These are phyloP conservation scores for Irpex rosettiformis DNA, from an alignment of 1,284 basidiomycete species.

Conservation along the genomic window DNA sequence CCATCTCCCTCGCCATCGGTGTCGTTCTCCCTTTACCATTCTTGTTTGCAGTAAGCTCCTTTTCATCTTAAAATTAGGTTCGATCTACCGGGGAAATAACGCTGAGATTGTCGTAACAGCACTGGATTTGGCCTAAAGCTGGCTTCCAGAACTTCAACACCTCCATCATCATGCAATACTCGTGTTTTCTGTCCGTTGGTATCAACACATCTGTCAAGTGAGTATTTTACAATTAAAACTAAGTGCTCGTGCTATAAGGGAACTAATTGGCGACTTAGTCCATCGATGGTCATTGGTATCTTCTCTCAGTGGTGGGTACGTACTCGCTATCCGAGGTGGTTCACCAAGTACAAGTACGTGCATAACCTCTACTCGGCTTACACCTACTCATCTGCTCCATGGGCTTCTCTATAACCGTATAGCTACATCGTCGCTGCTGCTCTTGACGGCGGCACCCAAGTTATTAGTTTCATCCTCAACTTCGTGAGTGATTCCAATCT, in stretches of 20 bases:
- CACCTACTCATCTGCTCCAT: background rate
- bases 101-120: no score
- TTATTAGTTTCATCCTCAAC: slow-evolving; percentile 32
- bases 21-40: slow-evolving; percentile 51
- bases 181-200: slow-evolving; percentile 18
- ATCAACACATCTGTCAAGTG: slow-evolving; percentile 49
- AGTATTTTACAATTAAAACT: slow-evolving; percentile 8
- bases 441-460: slow-evolving; percentile 30
- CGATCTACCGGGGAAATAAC: no score
- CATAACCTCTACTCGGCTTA: background rate
- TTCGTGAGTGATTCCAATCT: slow-evolving; percentile 19
- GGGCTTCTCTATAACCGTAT: background rate
- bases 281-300: slow-evolving; percentile 45
- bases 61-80: no score
- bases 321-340: slow-evolving; percentile 42
- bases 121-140: slow-evolving; percentile 44
- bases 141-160: slow-evolving; percentile 46
- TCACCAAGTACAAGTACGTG: slow-evolving; percentile 60
- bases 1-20: slow-evolving; percentile 50
- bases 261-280: slow-evolving; percentile 15
- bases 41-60: slow-evolving; percentile 29
- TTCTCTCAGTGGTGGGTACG: slow-evolving; percentile 55
- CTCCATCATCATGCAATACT: slow-evolving; percentile 34
- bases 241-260: slow-evolving; percentile 24
- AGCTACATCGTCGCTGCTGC: slow-evolving; percentile 32